These are phyloP conservation scores for Diaporthe nobilis DNA, from an alignment of 2,329 filamentous ascomycete species.

Conservation along the genomic window DNA sequence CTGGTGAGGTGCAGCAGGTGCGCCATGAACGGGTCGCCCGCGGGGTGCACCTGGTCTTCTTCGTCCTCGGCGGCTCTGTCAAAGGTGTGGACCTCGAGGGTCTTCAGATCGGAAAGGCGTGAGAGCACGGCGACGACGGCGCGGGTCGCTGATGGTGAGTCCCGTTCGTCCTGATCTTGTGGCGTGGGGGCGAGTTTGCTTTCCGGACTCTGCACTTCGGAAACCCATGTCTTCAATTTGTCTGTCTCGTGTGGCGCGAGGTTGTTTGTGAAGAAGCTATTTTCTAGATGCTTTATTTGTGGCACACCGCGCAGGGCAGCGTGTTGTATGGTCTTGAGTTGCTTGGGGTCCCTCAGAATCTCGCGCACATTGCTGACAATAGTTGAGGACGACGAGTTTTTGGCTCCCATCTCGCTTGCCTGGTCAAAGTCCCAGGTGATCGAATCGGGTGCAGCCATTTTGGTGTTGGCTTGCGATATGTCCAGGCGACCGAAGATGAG, in stretches of 20 bases:
- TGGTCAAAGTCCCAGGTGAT: slow-evolving; percentile 8
- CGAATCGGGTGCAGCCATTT: slow-evolving; percentile 5
- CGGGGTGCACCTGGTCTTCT: neutral
- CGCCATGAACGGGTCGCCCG: neutral
- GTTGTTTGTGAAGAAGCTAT: neutral
- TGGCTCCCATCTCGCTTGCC: neutral
- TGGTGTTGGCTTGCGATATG: neutral
- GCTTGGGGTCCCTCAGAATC: neutral
- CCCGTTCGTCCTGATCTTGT: neutral
- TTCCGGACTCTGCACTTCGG: neutral
- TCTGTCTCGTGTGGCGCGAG: neutral
- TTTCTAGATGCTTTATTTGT: neutral
- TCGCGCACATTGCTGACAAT: slow-evolving; percentile 1
- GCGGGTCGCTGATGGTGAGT: neutral
- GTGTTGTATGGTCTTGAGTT: neutral
- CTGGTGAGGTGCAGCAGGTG: slow-evolving; percentile 4
- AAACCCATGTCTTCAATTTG: neutral
- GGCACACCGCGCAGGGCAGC: neutral
- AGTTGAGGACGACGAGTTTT: neutral
- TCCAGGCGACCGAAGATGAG: neutral
- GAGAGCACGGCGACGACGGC: slow-evolving; percentile 6
- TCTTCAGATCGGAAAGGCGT: neutral
- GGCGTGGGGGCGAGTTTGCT: neutral
- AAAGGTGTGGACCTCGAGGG: neutral
- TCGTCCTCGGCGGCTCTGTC: neutral